These are phyloP conservation scores for Ilyonectria destructans DNA, from an alignment of 2,329 filamentous ascomycete species.

Conservation along the genomic window DNA sequence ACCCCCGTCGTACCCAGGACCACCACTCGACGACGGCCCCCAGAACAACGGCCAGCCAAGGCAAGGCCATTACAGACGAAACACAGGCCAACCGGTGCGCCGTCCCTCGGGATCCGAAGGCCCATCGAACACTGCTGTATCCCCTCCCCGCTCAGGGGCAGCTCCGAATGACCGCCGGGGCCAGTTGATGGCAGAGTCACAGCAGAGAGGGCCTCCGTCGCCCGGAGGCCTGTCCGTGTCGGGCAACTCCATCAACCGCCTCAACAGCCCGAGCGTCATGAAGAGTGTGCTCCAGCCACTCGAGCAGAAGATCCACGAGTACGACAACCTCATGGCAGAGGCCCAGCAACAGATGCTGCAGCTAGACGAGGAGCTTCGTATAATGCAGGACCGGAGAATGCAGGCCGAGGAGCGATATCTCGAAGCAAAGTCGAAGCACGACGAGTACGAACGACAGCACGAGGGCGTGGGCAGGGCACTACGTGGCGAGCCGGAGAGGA, in stretches of 20 bases:
- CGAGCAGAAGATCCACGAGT: slow-evolving; percentile 62
- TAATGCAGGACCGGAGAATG: slow-evolving; percentile 34
- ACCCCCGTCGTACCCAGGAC: slow-evolving; percentile 42
- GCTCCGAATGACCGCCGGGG: slow-evolving; percentile 16
- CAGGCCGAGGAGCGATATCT: slow-evolving; percentile 32
- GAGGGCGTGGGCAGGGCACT: slow-evolving; percentile 27
- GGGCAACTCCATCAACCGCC: slow-evolving; percentile 56
- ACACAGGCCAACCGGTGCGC: slow-evolving; percentile 33
- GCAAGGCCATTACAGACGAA: slow-evolving; percentile 44
- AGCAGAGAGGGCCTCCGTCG: slow-evolving; percentile 40
- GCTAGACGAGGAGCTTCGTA: slow-evolving; percentile 61
- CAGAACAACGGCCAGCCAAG: slow-evolving; percentile 32
- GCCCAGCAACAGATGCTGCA: slow-evolving; percentile 60
- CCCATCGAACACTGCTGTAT: slow-evolving; percentile 31
- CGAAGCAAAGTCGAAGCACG: slow-evolving; percentile 31
- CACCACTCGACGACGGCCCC: slow-evolving; percentile 39
- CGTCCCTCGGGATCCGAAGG: slow-evolving; percentile 41
- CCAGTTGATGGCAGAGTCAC: slow-evolving; percentile 26
- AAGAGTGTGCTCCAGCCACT: slow-evolving; percentile 63
- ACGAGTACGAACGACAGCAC: slow-evolving; percentile 33
- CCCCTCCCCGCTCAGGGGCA: slow-evolving; percentile 34
- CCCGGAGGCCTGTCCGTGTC: slow-evolving; percentile 38
- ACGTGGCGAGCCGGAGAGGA: slow-evolving; percentile 26
- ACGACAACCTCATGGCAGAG: slow-evolving; percentile 59
- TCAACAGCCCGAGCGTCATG: slow-evolving; percentile 62